A percentile compares a stretch with the other conserved stretches of the same genome.
phyloP scores from a whole-genome alignment of 2,329 filamentous ascomycete genomes.

The Seiridium unicorne region DNA sequence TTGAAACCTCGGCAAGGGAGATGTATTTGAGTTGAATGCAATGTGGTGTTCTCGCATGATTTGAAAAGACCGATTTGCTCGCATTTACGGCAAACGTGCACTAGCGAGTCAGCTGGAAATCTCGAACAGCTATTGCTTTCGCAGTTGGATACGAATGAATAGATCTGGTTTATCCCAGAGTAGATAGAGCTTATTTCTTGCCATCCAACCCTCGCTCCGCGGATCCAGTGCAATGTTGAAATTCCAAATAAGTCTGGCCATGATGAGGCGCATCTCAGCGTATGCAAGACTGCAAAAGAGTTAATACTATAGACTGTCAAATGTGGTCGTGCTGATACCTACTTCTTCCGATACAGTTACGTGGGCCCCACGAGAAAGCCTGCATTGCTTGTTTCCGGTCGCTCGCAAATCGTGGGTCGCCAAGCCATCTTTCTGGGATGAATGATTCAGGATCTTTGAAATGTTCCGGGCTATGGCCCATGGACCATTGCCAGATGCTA shows the following conservation, averaged over 20 bases:
- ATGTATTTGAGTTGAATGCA: no score
- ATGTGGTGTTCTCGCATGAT: no score
- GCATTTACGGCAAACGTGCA: no score
- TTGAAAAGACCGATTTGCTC: no score
- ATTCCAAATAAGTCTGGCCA: background rate
- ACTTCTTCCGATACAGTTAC: background rate
- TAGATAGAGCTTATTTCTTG: background rate
- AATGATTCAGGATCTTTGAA: background rate
- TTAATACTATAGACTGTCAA: background rate
- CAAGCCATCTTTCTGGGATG: background rate
- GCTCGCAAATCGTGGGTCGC: background rate
- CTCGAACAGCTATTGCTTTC: no score
- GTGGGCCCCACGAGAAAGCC: background rate
- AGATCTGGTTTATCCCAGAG: background rate
- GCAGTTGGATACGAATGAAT: background rate
- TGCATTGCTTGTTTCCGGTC: background rate
- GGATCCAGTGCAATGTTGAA: conserved; percentile 7
- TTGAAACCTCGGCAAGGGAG: no score
- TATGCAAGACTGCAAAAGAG: background rate
- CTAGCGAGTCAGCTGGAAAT: no score
- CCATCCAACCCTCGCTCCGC: background rate
- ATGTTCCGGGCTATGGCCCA: background rate
- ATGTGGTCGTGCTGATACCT: background rate
- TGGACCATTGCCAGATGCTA: background rate
- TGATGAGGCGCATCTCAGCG: background rate